Percentiles rank a stretch among this genome's conserved stretches.
Conservation (phyloP, 1,284 basidiomycete genomes). For the Serendipita sp. region DNA sequence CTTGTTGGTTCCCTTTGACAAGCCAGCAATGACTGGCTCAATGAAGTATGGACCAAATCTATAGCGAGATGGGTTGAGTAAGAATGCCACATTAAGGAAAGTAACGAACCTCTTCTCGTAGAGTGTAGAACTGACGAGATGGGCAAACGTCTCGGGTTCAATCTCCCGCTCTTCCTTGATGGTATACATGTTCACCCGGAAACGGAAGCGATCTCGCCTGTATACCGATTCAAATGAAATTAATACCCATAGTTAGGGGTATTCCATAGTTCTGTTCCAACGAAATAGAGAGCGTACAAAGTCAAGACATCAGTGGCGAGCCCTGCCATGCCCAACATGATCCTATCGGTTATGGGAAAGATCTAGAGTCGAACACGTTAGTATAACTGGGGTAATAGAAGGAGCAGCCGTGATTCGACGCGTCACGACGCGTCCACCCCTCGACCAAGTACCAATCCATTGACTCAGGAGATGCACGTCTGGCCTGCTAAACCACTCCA, state of each 20-base stretch:
- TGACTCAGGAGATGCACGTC: not conserved
- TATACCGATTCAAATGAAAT: not conserved
- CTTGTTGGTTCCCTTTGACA: constrained; percentile 61
- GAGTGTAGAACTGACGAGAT: constrained; percentile 91
- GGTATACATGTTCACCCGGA: constrained; percentile 96
- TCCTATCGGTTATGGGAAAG: constrained; percentile 85
- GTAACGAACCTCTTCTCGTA: constrained; percentile 68
- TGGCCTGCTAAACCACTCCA: not conserved
- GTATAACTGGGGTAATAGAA: not conserved
- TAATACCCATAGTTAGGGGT: constrained; percentile 14
- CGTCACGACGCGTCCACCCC: not conserved
- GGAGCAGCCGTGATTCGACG: not conserved
- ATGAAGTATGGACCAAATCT: constrained; percentile 93
- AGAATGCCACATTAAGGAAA: not conserved
- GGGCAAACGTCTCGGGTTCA: constrained; percentile 90
- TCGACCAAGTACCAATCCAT: not conserved
- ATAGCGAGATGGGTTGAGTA: not conserved
- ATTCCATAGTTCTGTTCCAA: not conserved
- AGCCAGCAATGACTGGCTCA: constrained; percentile 91
- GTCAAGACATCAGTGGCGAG: constrained; percentile 89
- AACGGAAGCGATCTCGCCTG: constrained; percentile 80
- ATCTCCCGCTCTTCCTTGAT: constrained; percentile 99
- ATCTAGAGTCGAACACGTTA: constrained; percentile 38
- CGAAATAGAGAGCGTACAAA: constrained; percentile 39
- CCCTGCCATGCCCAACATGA: constrained; percentile 87